A percentile compares a stretch with the other conserved stretches of the same genome.
phyloP scores from a whole-genome alignment of 2,329 filamentous ascomycete genomes.

The Trichoderma aggressivum region DNA sequence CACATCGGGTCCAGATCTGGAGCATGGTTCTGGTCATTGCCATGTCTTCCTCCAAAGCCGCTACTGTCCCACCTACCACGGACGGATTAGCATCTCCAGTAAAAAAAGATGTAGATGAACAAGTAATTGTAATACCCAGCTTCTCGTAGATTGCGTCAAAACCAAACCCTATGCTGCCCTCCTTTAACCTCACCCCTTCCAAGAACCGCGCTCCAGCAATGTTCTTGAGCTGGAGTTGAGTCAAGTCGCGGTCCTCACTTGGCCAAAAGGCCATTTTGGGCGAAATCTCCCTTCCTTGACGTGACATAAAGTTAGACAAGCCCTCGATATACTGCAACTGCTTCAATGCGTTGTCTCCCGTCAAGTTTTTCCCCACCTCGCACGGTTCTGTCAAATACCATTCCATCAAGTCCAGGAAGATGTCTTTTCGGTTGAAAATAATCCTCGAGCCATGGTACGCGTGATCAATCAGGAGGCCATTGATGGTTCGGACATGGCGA shows the following conservation, averaged over 20 bases:
- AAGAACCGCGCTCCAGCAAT: background rate
- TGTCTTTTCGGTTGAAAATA: background rate
- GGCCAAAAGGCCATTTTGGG: background rate
- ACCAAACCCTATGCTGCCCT: too few species aligned
- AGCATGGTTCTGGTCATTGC: background rate
- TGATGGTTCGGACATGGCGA: background rate
- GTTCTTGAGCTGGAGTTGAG: background rate
- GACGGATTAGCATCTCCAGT: background rate
- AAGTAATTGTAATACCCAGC: background rate
- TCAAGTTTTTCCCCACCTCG: background rate
- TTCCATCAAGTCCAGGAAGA: background rate
- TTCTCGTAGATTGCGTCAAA: background rate
- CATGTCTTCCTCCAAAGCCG: background rate
- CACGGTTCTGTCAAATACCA: background rate
- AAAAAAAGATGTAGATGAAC: background rate
- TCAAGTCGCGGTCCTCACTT: background rate
- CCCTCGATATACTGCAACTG: background rate
- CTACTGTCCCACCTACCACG: background rate
- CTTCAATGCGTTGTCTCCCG: background rate
- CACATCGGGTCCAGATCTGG: background rate
- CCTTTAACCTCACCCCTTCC: background rate
- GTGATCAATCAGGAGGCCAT: constrained; percentile 2
- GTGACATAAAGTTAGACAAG: background rate
- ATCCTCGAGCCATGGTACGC: constrained; percentile 11
- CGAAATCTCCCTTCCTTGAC: background rate